These are phyloP conservation scores for Chaetoscypha palmicola DNA, from an alignment of 2,329 filamentous ascomycete genomes.

Conservation along the genomic window DNA sequence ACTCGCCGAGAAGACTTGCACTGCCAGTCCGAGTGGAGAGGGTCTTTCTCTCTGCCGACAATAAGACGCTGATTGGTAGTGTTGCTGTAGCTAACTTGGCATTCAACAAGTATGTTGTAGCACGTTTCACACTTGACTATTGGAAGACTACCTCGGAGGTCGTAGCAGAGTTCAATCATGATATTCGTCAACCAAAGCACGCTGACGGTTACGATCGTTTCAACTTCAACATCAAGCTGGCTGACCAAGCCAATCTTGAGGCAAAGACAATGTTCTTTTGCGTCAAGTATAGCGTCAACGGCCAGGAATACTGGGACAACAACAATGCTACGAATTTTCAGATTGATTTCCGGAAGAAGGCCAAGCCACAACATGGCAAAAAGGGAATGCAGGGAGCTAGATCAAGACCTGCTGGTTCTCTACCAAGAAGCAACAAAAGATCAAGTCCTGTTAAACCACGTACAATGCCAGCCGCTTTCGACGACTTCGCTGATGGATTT, in stretches of 20 bases:
- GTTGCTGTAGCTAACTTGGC: slow-evolving; percentile 81
- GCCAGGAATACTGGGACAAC: slow-evolving; percentile 92
- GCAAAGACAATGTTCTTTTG: slow-evolving; percentile 90
- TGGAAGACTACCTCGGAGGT: slow-evolving; percentile 99
- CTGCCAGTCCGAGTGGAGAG: slow-evolving; percentile 74
- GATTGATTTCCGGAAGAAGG: slow-evolving; percentile 82
- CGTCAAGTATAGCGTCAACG: slow-evolving; percentile 77
- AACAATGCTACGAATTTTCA: slow-evolving; percentile 85
- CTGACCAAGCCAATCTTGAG: slow-evolving; percentile 85
- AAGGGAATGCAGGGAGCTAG: slow-evolving; percentile 43
- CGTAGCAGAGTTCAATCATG: slow-evolving; percentile 75
- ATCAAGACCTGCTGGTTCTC: slow-evolving; percentile 43
- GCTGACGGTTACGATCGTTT: slow-evolving; percentile 76
- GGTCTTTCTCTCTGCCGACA: slow-evolving; percentile 80
- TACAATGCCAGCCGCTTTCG: slow-evolving; percentile 48
- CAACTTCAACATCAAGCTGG: slow-evolving; percentile 87
- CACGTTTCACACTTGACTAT: slow-evolving; percentile 92
- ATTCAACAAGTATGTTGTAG: slow-evolving; percentile 83
- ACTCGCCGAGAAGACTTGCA: slow-evolving; percentile 54
- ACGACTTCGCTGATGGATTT: slow-evolving; percentile 63
- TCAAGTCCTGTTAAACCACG: slow-evolving; percentile 42
- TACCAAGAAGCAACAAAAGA: slow-evolving; percentile 61
- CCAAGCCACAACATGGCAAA: slow-evolving; percentile 54
- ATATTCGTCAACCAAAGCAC: slow-evolving; percentile 61
- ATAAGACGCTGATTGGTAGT: slow-evolving; percentile 77